phyloP scores from a whole-genome alignment of 805 yeast genomes.

The Kodamaea kakaduensis region DNA sequence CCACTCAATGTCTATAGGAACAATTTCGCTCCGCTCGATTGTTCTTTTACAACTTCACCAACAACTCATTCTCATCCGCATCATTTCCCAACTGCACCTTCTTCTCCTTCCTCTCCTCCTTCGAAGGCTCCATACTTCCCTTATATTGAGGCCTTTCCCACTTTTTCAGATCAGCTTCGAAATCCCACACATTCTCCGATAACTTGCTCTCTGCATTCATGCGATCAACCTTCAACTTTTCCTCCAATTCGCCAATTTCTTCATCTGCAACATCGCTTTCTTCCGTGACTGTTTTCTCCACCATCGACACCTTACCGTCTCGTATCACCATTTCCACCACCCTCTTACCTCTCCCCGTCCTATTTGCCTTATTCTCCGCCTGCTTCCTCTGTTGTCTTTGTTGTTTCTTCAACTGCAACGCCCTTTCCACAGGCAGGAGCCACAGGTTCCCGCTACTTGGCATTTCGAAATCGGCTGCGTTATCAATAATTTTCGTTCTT shows the following conservation, averaged over 20 bases:
- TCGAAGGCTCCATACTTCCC: constrained; percentile 3
- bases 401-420: constrained; percentile 79
- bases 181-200: constrained; percentile 54
- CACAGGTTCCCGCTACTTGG: constrained; percentile 60
- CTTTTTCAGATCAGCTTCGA: constrained; percentile 46
- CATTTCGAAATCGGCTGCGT: constrained; percentile 82
- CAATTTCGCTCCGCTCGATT: no score
- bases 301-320: constrained; percentile 74
- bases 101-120: constrained; percentile 4
- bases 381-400: constrained; percentile 67
- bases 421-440: constrained; percentile 86
- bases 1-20: no score
- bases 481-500: constrained; percentile 88
- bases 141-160: constrained; percentile 54
- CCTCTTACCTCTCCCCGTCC: constrained; percentile 70
- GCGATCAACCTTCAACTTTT: constrained; percentile 21
- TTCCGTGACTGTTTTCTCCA: constrained; percentile 35
- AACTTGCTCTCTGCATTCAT: constrained; percentile 26
- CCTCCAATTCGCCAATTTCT: constrained; percentile 37
- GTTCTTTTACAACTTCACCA: constrained; percentile 9
- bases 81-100: constrained; percentile 26
- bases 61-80: constrained; percentile 22
- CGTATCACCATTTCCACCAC: constrained; percentile 74
- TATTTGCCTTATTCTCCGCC: constrained; percentile 51
- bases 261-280: constrained; percentile 23